Conservation (phyloP, 1,284 basidiomycete species). For the Cronartium quercuum region DNA sequence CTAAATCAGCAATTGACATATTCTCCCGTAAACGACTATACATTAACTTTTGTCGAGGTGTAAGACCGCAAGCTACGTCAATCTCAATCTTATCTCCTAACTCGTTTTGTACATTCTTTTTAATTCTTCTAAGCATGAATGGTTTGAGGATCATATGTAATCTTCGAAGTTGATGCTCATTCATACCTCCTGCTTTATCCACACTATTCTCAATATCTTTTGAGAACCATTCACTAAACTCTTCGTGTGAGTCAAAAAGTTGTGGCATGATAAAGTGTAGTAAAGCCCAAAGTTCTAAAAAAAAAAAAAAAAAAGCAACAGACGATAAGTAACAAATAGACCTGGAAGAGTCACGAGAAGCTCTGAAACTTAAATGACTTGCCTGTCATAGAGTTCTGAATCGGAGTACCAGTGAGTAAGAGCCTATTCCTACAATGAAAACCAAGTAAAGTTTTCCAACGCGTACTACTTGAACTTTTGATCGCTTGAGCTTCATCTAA, state of each 20-base stretch:
- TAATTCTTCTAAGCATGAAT: conserved; percentile 96
- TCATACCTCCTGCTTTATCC: conserved; percentile 81
- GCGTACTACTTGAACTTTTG: conserved; percentile 92
- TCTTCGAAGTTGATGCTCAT: conserved; percentile 89
- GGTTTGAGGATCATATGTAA: conserved; percentile 99
- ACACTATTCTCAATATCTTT: conserved; percentile 96
- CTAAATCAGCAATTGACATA: conserved; percentile 87
- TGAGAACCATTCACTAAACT: conserved; percentile 99
- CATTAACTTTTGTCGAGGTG: conserved; percentile 84
- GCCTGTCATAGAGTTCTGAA: conserved; percentile 99
- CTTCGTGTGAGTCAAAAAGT: conserved; percentile 97
- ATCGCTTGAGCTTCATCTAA: conserved; percentile 99
- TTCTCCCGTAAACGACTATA: conserved; percentile 86
- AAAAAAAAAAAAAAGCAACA: conserved; percentile 39
- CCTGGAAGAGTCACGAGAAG: neutral
- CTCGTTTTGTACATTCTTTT: conserved; percentile 98
- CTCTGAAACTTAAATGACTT: conserved; percentile 42
- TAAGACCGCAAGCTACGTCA: conserved; percentile 90
- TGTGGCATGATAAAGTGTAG: conserved; percentile 99
- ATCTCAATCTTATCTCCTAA: conserved; percentile 99
- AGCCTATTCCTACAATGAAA: conserved; percentile 95
- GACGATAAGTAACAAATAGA: conserved; percentile 5
- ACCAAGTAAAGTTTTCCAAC: conserved; percentile 95
- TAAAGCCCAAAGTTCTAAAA: conserved; percentile 91
- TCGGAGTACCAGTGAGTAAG: conserved; percentile 92